Evolutionary conservation across 495 filamentous ascomycete species (phyloP).

Genomic region (Aspergillus avenaceus): DNA sequence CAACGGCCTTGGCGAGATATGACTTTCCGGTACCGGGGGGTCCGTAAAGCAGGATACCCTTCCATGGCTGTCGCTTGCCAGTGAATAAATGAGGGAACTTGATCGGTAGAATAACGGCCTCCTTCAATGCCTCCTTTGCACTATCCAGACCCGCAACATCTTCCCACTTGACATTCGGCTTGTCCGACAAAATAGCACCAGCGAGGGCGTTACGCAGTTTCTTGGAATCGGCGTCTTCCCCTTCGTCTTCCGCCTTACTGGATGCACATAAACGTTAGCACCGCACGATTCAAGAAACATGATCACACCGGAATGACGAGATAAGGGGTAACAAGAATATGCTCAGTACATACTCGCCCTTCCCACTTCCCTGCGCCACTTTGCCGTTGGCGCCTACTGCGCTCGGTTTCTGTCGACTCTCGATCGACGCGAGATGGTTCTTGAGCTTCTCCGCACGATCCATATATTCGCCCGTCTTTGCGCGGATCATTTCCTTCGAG

Average conservation of each 20-base stretch:
- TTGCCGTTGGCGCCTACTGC: conserved; percentile 80
- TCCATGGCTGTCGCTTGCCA: conserved; percentile 98
- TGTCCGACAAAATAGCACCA: conserved; percentile 89
- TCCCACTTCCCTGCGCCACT: conserved; percentile 63
- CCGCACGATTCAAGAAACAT: neutral
- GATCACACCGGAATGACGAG: neutral
- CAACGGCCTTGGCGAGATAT: conserved; percentile 94
- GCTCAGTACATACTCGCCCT: conserved; percentile 53
- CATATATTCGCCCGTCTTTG: conserved; percentile 94
- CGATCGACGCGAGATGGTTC: conserved; percentile 72
- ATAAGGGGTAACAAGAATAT: conserved; percentile 1
- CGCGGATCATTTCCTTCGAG: conserved; percentile 93
- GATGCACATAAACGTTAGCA: conserved; percentile 5
- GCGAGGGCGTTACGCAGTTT: conserved; percentile 87
- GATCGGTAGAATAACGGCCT: conserved; percentile 94
- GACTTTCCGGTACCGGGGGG: conserved; percentile 96
- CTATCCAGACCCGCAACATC: conserved; percentile 95
- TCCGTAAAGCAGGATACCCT: conserved; percentile 93
- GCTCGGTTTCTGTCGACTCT: conserved; percentile 70
- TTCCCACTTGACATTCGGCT: conserved; percentile 95
- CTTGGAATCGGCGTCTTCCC: conserved; percentile 85
- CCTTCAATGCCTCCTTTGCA: conserved; percentile 95
- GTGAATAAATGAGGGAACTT: conserved; percentile 96
- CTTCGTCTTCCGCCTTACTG: conserved; percentile 59
- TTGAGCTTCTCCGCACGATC: conserved; percentile 97